phyloP scores from a whole-genome alignment of 768 basidiomycete genomes.

The Lactarius hengduanensis region DNA sequence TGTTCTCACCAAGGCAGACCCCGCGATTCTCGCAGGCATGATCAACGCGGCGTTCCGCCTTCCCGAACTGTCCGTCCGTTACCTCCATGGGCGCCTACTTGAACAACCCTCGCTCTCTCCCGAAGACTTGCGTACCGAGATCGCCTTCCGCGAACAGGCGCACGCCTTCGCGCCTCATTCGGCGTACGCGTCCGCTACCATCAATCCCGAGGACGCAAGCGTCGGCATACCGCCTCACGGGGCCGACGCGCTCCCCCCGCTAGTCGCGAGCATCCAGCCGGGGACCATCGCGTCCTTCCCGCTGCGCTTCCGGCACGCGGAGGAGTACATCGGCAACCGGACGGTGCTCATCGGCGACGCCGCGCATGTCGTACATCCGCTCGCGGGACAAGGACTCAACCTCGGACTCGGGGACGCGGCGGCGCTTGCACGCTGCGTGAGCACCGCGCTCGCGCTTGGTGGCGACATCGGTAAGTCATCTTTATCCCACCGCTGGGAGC shows the following conservation, averaged over 20 bases:
- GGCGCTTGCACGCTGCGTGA: constrained; percentile 64
- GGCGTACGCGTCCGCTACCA: constrained; percentile 53
- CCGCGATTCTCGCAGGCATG: constrained; percentile 64
- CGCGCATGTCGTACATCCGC: constrained; percentile 91
- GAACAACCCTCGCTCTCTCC: constrained; percentile 53
- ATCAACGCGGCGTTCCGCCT: constrained; percentile 91
- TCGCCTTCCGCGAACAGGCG: constrained; percentile 69
- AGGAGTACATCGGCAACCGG: constrained; percentile 81
- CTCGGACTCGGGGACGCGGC: constrained; percentile 88
- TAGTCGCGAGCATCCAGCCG: constrained; percentile 66
- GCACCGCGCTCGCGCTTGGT: constrained; percentile 55
- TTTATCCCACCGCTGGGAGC: not conserved
- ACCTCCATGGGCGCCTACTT: constrained; percentile 60
- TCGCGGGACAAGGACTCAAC: constrained; percentile 96
- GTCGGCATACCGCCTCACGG: constrained; percentile 60
- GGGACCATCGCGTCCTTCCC: constrained; percentile 88
- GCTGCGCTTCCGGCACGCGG: constrained; percentile 80
- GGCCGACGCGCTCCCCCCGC: constrained; percentile 67
- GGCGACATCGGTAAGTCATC: constrained; percentile 73
- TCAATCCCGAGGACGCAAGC: constrained; percentile 29
- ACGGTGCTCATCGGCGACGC: constrained; percentile 95
- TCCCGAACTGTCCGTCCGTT: constrained; percentile 68
- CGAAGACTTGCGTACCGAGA: constrained; percentile 56
- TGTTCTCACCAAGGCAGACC: constrained; percentile 64
- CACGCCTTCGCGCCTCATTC: constrained; percentile 66